Evolutionary conservation across 2,329 filamentous ascomycete genomes (phyloP).

Genomic region (Aspergillus uvarum): DNA sequence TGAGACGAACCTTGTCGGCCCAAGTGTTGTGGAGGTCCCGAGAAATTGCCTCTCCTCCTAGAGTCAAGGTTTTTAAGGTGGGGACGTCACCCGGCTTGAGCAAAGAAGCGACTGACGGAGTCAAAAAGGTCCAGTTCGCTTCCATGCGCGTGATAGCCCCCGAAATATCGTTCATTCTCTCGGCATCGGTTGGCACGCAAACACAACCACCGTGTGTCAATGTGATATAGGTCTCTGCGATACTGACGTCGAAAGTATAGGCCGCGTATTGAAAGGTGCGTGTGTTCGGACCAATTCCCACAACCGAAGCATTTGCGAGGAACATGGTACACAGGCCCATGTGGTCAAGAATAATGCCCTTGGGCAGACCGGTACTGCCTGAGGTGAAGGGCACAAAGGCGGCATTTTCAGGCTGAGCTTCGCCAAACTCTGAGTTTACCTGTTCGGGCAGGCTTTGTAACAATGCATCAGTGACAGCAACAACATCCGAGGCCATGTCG

Average conservation of each 20-base stretch:
- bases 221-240: constrained; percentile 4
- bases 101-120: constrained; percentile 33
- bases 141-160: constrained; percentile 26
- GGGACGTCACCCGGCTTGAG: constrained; percentile 18
- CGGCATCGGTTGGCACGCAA: constrained; percentile 2
- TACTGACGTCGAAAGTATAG: constrained; percentile 6
- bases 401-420: neutral
- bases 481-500: neutral
- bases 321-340: neutral
- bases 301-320: neutral
- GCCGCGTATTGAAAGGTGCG: constrained; percentile 8
- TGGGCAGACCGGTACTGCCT: constrained; percentile 5
- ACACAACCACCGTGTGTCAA: constrained; percentile 3
- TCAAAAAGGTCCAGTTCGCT: constrained; percentile 38
- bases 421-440: neutral
- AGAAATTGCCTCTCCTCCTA: constrained; percentile 12
- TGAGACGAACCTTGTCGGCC: neutral
- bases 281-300: neutral
- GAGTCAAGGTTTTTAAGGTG: constrained; percentile 6
- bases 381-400: constrained; percentile 5
- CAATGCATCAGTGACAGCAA: neutral
- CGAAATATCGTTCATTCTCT: constrained; percentile 3
- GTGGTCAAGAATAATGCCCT: constrained; percentile 2
- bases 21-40: neutral
- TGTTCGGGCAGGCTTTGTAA: neutral